A percentile compares a stretch with the other conserved stretches of the same genome.
phyloP scores from a whole-genome alignment of 345 rosid species.

The Ceriops zippeliana region DNA sequence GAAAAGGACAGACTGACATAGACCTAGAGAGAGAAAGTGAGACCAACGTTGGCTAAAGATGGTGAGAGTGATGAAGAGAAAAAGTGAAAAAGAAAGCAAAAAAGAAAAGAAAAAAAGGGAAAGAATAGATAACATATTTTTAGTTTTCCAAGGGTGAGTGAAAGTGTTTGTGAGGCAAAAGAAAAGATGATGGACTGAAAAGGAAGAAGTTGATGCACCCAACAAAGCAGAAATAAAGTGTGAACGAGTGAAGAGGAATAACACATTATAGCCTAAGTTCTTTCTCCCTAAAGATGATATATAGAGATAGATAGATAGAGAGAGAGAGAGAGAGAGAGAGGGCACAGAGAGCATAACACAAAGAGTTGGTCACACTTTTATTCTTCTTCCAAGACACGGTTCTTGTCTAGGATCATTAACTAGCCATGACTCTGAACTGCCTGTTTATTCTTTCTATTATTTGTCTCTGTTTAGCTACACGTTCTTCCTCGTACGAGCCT shows the following conservation, averaged over 20 bases:
- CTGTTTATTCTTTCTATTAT: slow-evolving; percentile 26
- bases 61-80: slow-evolving; percentile 11
- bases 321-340: too few relatives aligned
- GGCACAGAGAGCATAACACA: background rate
- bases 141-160: slow-evolving; percentile 8
- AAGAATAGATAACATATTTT: slow-evolving; percentile 3
- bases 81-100: background rate
- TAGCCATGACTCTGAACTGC: slow-evolving; percentile 30
- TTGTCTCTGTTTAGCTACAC: slow-evolving; percentile 29
- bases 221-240: background rate
- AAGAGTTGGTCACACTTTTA: background rate
- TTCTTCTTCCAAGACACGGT: background rate
- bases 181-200: slow-evolving; percentile 26
- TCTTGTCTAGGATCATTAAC: background rate
- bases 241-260: background rate
- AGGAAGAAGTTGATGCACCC: slow-evolving; percentile 4
- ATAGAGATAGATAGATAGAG: too few relatives aligned
- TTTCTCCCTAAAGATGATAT: too few relatives aligned
- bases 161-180: background rate
- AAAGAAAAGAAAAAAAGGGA: background rate
- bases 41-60: slow-evolving; percentile 17
- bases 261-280: background rate
- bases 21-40: too few relatives aligned
- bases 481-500: slow-evolving; percentile 58
- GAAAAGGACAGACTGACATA: background rate